Conservation (phyloP, 75 land plant genomes). For the Chamaecyparis obtusa region DNA sequence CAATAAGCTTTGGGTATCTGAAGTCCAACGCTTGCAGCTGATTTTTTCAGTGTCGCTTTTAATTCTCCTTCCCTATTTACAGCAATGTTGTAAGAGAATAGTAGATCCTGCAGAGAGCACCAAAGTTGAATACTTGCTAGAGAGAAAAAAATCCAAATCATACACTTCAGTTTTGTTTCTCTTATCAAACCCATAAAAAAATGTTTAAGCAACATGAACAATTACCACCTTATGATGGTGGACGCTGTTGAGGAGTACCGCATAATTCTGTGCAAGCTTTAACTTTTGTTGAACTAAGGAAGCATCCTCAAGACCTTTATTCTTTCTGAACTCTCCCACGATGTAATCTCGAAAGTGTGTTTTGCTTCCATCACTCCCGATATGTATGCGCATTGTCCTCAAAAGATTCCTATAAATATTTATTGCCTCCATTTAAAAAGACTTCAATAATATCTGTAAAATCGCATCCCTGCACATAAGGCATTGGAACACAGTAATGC, state of each 20-base stretch:
- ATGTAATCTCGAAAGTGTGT: constrained; percentile 55
- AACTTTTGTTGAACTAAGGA: constrained; percentile 28
- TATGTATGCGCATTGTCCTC: constrained; percentile 53
- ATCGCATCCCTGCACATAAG: not conserved
- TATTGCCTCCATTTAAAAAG: constrained; percentile 19
- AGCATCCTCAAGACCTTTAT: constrained; percentile 17
- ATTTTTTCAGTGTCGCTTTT: constrained; percentile 57
- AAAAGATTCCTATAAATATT: constrained; percentile 61
- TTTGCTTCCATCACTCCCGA: constrained; percentile 49
- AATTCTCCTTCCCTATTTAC: constrained; percentile 85
- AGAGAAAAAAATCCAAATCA: too few species aligned
- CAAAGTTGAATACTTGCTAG: not conserved
- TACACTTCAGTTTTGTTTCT: not conserved
- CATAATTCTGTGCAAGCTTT: constrained; percentile 66
- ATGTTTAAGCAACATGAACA: not conserved
- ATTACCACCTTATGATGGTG: constrained; percentile 77
- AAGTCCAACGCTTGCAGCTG: constrained; percentile 95
- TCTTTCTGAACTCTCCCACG: constrained; percentile 55
- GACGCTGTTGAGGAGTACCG: constrained; percentile 60
- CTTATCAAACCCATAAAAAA: not conserved
- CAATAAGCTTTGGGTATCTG: constrained; percentile 53
- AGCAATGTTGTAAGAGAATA: constrained; percentile 89
- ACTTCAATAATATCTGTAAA: not conserved
- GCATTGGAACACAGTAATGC: not conserved
- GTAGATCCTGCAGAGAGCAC: constrained; percentile 44